phyloP scores from a whole-genome alignment of 2,329 filamentous ascomycete species.

The Epichloe bromicola region DNA sequence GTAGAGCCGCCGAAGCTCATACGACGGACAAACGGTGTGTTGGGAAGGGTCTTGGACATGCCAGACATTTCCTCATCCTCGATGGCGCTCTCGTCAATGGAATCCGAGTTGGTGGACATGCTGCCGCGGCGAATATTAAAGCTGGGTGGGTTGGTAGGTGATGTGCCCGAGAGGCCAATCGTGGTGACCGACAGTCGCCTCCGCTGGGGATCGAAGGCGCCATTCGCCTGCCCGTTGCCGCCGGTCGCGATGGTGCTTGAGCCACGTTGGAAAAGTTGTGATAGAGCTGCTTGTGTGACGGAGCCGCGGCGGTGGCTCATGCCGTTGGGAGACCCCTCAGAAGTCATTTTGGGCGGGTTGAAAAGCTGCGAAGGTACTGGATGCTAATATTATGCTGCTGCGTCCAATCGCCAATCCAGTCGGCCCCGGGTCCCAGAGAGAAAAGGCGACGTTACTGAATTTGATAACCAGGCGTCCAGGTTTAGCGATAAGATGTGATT shows the following conservation, averaged over 20 bases:
- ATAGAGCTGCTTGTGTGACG: slow-evolving; percentile 42
- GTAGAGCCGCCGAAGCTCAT: slow-evolving; percentile 82
- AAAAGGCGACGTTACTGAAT: background rate
- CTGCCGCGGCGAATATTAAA: slow-evolving; percentile 50
- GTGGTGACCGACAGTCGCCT: slow-evolving; percentile 65
- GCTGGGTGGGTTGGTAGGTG: slow-evolving; percentile 42
- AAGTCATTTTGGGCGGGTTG: slow-evolving; percentile 17
- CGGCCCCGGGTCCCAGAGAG: background rate
- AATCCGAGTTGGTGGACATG: slow-evolving; percentile 54
- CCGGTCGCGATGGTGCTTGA: slow-evolving; percentile 32
- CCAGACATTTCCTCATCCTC: slow-evolving; percentile 52
- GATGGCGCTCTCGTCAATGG: slow-evolving; percentile 59
- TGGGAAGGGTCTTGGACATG: slow-evolving; percentile 43
- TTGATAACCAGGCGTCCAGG: background rate
- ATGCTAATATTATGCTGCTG: background rate
- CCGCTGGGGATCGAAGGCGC: slow-evolving; percentile 42
- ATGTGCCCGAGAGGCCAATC: slow-evolving; percentile 58
- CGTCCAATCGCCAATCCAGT: slow-evolving; percentile 4
- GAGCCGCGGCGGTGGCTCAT: slow-evolving; percentile 40
- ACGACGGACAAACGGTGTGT: slow-evolving; percentile 66
- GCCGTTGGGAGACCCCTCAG: slow-evolving; percentile 22
- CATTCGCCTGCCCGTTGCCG: slow-evolving; percentile 23
- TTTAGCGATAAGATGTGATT: background rate
- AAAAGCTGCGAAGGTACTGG: background rate
- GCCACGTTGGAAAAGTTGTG: slow-evolving; percentile 45